phyloP scores from a whole-genome alignment of 768 basidiomycete species.

The Leucocoprinus birnbaumii region DNA sequence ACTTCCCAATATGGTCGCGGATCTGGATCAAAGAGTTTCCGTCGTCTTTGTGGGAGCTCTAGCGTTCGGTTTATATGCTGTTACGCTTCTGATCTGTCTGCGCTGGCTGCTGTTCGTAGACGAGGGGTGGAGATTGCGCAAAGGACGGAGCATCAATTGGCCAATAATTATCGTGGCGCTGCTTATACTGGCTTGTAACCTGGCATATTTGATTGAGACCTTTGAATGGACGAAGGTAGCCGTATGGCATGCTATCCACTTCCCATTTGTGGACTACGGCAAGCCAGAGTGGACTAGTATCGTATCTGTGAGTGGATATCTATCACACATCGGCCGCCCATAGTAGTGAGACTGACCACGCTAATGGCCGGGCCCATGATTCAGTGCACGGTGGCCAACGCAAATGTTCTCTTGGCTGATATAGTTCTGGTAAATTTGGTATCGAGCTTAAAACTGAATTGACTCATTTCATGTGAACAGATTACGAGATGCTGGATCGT shows the following conservation, averaged over 20 bases:
- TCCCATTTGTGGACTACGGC: not conserved
- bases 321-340: not conserved
- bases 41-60: not conserved
- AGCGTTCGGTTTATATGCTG: not conserved
- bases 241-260: too few relatives aligned
- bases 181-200: not conserved
- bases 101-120: not conserved
- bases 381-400: not conserved
- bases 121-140: not conserved
- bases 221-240: not conserved
- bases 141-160: constrained; percentile 7
- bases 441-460: not conserved
- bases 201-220: not conserved
- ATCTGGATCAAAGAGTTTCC: not conserved
- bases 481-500: not conserved
- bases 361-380: not conserved
- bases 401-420: not conserved
- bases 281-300: not conserved
- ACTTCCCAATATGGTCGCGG: too few relatives aligned
- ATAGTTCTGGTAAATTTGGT: not conserved
- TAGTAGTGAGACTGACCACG: not conserved
- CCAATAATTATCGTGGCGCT: not conserved
- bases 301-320: not conserved
- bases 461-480: not conserved
- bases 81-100: not conserved